Base-by-base conservation (phyloP, 495 filamentous ascomycete species). In the Xylaria grammica region DNA sequence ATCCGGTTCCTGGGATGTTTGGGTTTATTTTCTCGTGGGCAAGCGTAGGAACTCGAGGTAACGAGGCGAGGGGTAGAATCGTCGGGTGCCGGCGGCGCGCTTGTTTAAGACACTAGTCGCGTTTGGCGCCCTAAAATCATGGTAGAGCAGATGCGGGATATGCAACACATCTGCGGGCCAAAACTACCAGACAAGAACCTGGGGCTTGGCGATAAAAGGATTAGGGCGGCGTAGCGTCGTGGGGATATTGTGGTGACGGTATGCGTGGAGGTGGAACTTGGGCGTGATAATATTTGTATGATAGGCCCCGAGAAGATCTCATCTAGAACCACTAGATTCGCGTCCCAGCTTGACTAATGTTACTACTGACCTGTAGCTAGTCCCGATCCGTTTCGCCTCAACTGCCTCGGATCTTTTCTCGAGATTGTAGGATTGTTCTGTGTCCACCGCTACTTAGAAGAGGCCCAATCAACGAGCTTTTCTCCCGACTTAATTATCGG, bases 51-150 rank as follows among this genome's bases (percentile, higher is more conserved):
- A n/a, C n/a, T n/a, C 34, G 6, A 36, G 7, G 40, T 17, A 42
- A 42, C 40, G 13, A 42, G 17, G 40, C 40, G 40, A 22, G 8
- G 26, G 17, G 26, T 24, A 48, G 1, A 13, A 36, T 38, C 4
- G 9, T 44, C 7, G 40, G 17, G 13, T 40, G 44, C 24, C 10
- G 30, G 13, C 10, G 30, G 13, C 22, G 52, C 22, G 52, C n/a
- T 30, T 27, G 27, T 27, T 56, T 57, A 15, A 22, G 24, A 26
- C 3, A 26, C 8, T 24, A 58, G 30, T 36, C 62, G 53, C 62
- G 44, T 22, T 57, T 57, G 52, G 52, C 62, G 53, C 44, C 50
- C 29, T 15, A 15, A 63, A 63, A 55, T 45, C 20, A 22, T 29
- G 44, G 48, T 44, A 49, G 13, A 20, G 45, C 30, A 60, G 27